Evolutionary conservation across 305 asterid species (phyloP), one percentile per base, ranked within the genome.

Genomic region (Fraxinus greggii): DNA sequence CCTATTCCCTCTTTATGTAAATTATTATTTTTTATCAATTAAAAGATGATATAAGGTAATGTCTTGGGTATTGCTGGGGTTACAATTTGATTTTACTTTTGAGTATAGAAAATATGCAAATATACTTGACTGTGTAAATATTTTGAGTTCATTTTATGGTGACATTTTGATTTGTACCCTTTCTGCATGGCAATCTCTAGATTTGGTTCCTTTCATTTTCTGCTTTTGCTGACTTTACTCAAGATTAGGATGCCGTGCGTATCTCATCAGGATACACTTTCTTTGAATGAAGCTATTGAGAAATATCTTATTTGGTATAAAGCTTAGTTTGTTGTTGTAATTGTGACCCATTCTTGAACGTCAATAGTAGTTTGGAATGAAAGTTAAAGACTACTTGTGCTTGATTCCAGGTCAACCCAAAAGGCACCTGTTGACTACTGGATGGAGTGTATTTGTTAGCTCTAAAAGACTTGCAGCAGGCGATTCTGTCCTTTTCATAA

Each of bases 381-480:
- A 72, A 80, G 48, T 80, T 26, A 84, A 63, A 79, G 63, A 42
- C 33, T 48, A 28, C 63, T 82, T 9, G 32, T 45, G 33, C 65
- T 74, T 10, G 75, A 77, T 87, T 85, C 82, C 90, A 96, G 99
- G 99, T 48, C 99, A 96, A 83, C 99, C 99, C 10, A 96, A 96
- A 82, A 75, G 99, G 72, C 97, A 96, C 88, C 89, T 96, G 70
- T 86, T 96, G 88, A 96, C 99, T 2, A 92, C 99, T 10, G 98
- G 99, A 26, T 96, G 99, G 99, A 96, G 99, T 81, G 94, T 96
- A 40, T 96, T 96, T 81, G 97, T 96, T 83, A 93, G 98, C 88
- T 89, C 97, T 36, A 96, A 96, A 84, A 88, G 98, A 86, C 97
- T 96, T n/a, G 48, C 90, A 61, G 98, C 99, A 19, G 98, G 99